These are phyloP conservation scores for Capillidium rhysosporum DNA, from an alignment of 371 early-diverging fungal species.

Conservation along the genomic window DNA sequence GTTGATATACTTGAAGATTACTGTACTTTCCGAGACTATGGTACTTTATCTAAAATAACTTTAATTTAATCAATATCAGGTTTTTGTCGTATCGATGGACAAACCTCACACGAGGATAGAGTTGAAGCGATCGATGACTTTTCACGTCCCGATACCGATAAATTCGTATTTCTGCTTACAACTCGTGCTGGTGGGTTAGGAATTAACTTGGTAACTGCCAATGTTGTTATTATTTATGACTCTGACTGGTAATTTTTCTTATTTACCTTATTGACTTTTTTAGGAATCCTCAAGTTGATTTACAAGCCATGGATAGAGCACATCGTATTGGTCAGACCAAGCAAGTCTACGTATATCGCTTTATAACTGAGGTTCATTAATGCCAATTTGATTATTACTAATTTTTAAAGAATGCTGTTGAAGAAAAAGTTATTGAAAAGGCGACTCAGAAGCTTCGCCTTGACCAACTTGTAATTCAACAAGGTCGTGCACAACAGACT, in stretches of 20 bases:
- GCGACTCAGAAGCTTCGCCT: slow-evolving; percentile 93
- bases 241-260: slow-evolving; percentile 63
- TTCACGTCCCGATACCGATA: slow-evolving; percentile 72
- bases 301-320: slow-evolving; percentile 94
- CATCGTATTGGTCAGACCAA: slow-evolving; percentile 99
- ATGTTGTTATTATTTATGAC: slow-evolving; percentile 95
- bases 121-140: slow-evolving; percentile 87
- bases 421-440: slow-evolving; percentile 92
- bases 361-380: too few relatives aligned
- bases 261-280: neutral
- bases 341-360: slow-evolving; percentile 96
- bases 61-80: slow-evolving; percentile 17
- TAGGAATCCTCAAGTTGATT: slow-evolving; percentile 86
- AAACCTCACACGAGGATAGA: slow-evolving; percentile 87
- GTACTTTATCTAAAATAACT: slow-evolving; percentile 13
- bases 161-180: slow-evolving; percentile 94
- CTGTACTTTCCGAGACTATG: slow-evolving; percentile 69
- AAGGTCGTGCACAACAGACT: slow-evolving; percentile 22
- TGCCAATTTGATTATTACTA: neutral
- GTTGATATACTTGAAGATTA: slow-evolving; percentile 99
- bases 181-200: slow-evolving; percentile 98
- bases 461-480: slow-evolving; percentile 97
- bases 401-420: slow-evolving; percentile 53
- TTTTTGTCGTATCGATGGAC: slow-evolving; percentile 97
- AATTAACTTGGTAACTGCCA: slow-evolving; percentile 95